Evolutionary conservation across 768 basidiomycete species (phyloP), one percentile per base, ranked within the genome.

Genomic region (Suillus bovinus): DNA sequence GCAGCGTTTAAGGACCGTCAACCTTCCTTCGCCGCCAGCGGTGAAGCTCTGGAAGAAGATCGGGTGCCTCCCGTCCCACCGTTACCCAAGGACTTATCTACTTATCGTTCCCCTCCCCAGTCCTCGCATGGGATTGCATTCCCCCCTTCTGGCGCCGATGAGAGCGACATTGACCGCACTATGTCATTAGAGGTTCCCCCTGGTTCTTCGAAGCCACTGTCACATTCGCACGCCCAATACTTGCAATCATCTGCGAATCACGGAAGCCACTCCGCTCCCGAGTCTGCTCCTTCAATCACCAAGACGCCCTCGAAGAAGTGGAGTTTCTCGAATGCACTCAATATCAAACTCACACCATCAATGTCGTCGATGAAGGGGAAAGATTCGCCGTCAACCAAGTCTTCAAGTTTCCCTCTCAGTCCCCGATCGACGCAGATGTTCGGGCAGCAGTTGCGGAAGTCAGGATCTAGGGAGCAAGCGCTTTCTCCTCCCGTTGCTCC

Each of bases 221-320:
- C 47, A 11, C 69, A 71, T 36, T 69, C 76, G 49, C 70, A 76
- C 55, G 67, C 49, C 41, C 74, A 77, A 59, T 79, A 69, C 68
- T 75, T 76, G 61, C 76, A 81, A 59, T 79, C 80, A 58, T 75
- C 77, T 62, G 67, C 71, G 47, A 69, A 76, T 70, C 68, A 67
- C 72, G 70, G 72, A 67, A 70, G 79, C 77, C 73, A 70, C 61
- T 66, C 76, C 72, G 67, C 77, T 59, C 73, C 79, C 34, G 82
- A 85, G 61, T 76, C 81, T 60, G 66, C 70, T 16, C 80, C 86
- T 44, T 70, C 78, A 17, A 78, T 82, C 47, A 78, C 82, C 58
- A 91, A 91, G 78, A 90, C 91, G 3, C 93, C 93, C 38, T 93
- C 91, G n/a, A 95, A 94, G 83, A 96, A 96, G 75, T 96, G 94